A percentile compares a stretch with the other conserved stretches of the same genome.
phyloP scores from a whole-genome alignment of 305 asterid genomes.

The Fraxinus sp. region DNA sequence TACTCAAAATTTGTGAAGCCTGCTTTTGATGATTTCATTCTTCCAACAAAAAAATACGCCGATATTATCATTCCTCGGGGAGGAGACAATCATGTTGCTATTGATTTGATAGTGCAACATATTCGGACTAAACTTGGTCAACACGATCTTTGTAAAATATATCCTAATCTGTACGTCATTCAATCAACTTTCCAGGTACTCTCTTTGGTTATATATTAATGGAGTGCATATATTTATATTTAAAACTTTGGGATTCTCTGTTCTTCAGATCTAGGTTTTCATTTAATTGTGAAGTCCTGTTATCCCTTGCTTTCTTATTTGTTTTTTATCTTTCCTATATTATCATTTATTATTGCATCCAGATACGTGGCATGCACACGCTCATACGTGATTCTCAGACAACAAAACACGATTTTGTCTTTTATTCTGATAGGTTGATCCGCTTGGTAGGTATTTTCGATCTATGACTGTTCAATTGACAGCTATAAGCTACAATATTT shows the following conservation, averaged over 20 bases:
- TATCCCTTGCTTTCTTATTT: constrained; percentile 6
- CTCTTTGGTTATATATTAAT: neutral
- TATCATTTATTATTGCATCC: constrained; percentile 13
- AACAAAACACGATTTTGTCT: constrained; percentile 52
- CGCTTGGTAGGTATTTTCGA: constrained; percentile 42
- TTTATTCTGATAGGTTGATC: constrained; percentile 52
- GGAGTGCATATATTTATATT: constrained; percentile 13
- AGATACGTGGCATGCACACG: constrained; percentile 67
- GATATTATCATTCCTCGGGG: constrained; percentile 99
- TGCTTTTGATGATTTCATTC: constrained; percentile 96
- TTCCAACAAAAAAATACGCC: constrained; percentile 94
- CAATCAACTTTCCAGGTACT: constrained; percentile 97
- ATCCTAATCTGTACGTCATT: constrained; percentile 87
- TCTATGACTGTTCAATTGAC: neutral
- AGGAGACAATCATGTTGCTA: constrained; percentile 98
- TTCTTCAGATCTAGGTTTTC: constrained; percentile 9
- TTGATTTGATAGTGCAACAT: constrained; percentile 97
- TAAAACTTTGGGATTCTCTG: constrained; percentile 8
- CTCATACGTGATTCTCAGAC: constrained; percentile 53
- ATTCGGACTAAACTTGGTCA: constrained; percentile 97
- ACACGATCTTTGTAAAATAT: constrained; percentile 96
- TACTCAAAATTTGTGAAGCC: constrained; percentile 96
- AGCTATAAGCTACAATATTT: neutral
- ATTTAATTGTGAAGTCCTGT: constrained; percentile 11
- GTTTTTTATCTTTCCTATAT: neutral